These are phyloP conservation scores for Hypoxylon sp. DNA, from an alignment of 2,329 filamentous ascomycete species.

Conservation along the genomic window DNA sequence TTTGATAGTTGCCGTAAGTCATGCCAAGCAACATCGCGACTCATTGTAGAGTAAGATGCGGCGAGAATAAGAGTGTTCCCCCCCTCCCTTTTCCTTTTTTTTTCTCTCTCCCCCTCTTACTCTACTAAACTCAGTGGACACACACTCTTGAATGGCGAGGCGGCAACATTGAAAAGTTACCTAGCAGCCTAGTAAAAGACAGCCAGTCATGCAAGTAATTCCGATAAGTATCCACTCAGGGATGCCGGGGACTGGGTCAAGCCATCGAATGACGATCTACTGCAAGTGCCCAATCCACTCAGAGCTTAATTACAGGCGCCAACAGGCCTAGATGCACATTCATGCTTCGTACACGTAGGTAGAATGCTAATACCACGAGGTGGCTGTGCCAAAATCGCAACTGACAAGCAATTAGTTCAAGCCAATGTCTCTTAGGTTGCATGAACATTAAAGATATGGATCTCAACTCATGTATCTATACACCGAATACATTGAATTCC, in stretches of 20 bases:
- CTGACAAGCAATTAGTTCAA: conserved; percentile 15
- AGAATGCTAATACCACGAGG: conserved; percentile 33
- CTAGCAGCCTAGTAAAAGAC: not conserved
- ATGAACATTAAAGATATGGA: conserved; percentile 24
- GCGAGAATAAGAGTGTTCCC: not conserved
- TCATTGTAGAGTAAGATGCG: conserved; percentile 11
- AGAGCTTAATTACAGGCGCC: conserved; percentile 35
- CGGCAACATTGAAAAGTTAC: conserved; percentile 4
- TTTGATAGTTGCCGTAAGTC: conserved; percentile 12
- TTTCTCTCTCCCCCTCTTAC: not conserved
- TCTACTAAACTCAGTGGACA: not conserved
- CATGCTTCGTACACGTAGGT: conserved; percentile 34
- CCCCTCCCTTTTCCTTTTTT: not conserved
- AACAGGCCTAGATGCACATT: conserved; percentile 1
- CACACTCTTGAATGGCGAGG: not conserved
- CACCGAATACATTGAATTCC: conserved; percentile 10
- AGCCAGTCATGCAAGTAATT: conserved; percentile 43
- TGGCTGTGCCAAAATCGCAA: conserved; percentile 19
- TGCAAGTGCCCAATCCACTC: conserved; percentile 34
- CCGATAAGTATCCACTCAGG: conserved; percentile 37
- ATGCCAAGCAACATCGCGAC: conserved; percentile 19
- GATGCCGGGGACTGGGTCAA: conserved; percentile 24
- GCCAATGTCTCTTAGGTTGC: conserved; percentile 15
- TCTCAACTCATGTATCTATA: conserved; percentile 16
- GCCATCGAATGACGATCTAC: conserved; percentile 40